These are phyloP conservation scores for Didymella segeticola DNA, from an alignment of 2,329 filamentous ascomycete genomes.

Conservation along the genomic window DNA sequence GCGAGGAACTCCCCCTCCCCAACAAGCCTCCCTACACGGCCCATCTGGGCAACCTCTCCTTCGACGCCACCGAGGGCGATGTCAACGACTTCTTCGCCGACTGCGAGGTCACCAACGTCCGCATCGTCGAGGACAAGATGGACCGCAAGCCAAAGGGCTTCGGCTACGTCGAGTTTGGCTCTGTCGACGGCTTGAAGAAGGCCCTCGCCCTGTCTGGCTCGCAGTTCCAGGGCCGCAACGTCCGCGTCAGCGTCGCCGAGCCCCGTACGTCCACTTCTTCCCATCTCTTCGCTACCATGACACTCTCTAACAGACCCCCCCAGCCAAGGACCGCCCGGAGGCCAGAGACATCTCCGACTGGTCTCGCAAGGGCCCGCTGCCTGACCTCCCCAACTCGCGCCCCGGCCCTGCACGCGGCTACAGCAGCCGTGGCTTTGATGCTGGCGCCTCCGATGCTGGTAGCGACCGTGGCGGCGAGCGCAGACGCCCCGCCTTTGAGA, in stretches of 20 bases:
- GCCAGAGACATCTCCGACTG: constrained; percentile 85
- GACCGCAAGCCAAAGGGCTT: constrained; percentile 96
- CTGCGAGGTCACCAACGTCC: constrained; percentile 87
- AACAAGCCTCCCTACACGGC: constrained; percentile 94
- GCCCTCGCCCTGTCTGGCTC: constrained; percentile 83
- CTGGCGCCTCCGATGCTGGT: constrained; percentile 54
- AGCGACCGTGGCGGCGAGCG: constrained; percentile 72
- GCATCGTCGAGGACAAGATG: constrained; percentile 95
- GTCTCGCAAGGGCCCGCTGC: constrained; percentile 89
- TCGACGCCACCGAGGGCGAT: constrained; percentile 85
- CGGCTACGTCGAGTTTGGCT: constrained; percentile 93
- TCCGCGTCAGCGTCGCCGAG: constrained; percentile 95
- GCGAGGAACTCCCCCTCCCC: constrained; percentile 84
- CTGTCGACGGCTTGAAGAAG: constrained; percentile 87
- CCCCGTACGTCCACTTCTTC: constrained; percentile 73
- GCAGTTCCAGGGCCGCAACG: constrained; percentile 84
- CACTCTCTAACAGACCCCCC: constrained; percentile 24
- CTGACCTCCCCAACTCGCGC: constrained; percentile 70
- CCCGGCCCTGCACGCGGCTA: constrained; percentile 58
- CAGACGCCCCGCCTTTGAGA: constrained; percentile 71
- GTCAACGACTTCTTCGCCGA: constrained; percentile 85
- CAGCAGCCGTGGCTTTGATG: constrained; percentile 58
- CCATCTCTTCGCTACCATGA: background rate
- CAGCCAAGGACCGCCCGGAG: constrained; percentile 87
- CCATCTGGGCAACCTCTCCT: constrained; percentile 95